Evolutionary conservation across 208 protist species (phyloP).

Genomic region (Trypanosoma platydactyli): DNA sequence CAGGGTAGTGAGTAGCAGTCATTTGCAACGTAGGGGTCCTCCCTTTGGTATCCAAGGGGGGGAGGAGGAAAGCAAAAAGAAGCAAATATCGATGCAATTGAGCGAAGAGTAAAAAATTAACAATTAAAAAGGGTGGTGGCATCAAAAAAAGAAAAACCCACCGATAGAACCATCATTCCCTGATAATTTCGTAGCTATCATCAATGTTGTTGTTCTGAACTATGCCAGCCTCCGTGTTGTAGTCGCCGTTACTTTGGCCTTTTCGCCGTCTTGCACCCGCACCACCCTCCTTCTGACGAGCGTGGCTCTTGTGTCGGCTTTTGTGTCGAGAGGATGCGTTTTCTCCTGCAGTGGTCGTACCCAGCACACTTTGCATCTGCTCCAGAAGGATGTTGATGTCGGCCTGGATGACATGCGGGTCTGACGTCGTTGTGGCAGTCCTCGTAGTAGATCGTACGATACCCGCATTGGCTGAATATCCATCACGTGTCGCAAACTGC

Average conservation of each 20-base stretch:
- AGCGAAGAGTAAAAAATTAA: no score
- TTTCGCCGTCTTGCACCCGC: background rate
- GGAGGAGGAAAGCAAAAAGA: slow-evolving; percentile 7
- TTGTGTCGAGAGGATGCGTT: background rate
- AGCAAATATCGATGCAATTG: slow-evolving; percentile 10
- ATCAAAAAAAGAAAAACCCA: no score
- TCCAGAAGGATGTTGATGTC: slow-evolving; percentile 15
- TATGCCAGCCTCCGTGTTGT: background rate
- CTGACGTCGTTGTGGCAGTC: background rate
- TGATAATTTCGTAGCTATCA: slow-evolving; percentile 42
- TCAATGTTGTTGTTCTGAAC: slow-evolving; percentile 12
- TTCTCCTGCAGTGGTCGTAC: background rate
- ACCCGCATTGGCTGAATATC: background rate
- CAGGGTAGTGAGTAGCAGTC: background rate
- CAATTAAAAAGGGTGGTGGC: no score
- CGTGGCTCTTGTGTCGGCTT: slow-evolving; percentile 2
- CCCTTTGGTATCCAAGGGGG: no score
- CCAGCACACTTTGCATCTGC: slow-evolving; percentile 20
- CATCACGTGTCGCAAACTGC: background rate
- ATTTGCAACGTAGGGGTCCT: no score
- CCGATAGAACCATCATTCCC: slow-evolving; percentile 32
- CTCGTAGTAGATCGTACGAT: background rate
- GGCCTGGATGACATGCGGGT: slow-evolving; percentile 6
- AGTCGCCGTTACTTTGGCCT: background rate
- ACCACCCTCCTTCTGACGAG: background rate